Percentiles rank a stretch among this genome's conserved stretches.
Evolutionary conservation across 139 green algal genomes (phyloP).

Genomic region (Haematococcus sp.): DNA sequence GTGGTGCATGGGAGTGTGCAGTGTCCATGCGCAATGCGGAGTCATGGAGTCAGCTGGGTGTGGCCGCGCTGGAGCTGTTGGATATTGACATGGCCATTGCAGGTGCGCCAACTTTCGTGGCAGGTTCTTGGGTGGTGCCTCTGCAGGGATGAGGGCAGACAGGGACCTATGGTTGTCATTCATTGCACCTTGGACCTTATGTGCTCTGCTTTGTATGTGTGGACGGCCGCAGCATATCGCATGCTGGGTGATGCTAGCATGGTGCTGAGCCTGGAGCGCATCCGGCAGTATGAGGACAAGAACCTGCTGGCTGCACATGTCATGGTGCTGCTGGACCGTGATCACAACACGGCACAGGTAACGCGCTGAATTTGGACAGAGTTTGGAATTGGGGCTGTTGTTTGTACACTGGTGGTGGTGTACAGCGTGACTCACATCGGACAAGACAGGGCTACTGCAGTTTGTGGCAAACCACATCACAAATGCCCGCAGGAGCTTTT

Average conservation of each 20-base stretch:
- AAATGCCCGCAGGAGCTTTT: conserved; percentile 65
- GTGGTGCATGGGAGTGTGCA: conserved; percentile 50
- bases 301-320: conserved; percentile 71
- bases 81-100: conserved; percentile 64
- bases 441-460: too few relatives aligned
- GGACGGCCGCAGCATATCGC: conserved; percentile 19
- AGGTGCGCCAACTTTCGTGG: conserved; percentile 6
- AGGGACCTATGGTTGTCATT: too few relatives aligned
- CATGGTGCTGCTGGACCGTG: conserved; percentile 58
- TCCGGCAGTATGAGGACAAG: conserved; percentile 66
- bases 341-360: conserved; percentile 55
- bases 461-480: too few relatives aligned
- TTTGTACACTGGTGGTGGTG: background rate
- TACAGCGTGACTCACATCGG: too few relatives aligned
- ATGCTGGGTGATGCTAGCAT: conserved; percentile 61
- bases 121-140: too few relatives aligned
- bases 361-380: too few relatives aligned
- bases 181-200: too few relatives aligned
- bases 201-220: too few relatives aligned
- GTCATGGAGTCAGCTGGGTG: conserved; percentile 51
- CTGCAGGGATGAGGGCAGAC: too few relatives aligned
- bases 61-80: conserved; percentile 56
- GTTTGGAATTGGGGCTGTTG: background rate
- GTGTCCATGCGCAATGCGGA: conserved; percentile 39
- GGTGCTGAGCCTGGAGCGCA: conserved; percentile 58